Evolutionary conservation across 2,329 filamentous ascomycete species (phyloP).

Genomic region (Fonsecaea nubica): DNA sequence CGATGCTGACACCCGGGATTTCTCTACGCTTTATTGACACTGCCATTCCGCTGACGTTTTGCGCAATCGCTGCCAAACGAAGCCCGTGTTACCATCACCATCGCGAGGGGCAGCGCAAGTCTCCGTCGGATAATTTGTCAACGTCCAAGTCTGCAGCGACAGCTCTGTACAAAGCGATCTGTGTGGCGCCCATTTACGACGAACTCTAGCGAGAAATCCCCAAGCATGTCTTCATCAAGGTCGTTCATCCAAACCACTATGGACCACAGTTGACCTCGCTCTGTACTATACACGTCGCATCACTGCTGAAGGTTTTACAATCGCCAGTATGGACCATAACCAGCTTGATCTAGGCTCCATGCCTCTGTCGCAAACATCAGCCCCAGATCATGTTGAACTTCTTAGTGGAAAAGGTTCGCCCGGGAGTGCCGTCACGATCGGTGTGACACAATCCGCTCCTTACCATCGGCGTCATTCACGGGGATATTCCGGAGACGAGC

Average conservation of each 20-base stretch:
- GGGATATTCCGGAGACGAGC: constrained; percentile 30
- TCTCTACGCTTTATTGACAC: background rate
- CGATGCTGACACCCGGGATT: background rate
- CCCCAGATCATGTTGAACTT: constrained; percentile 27
- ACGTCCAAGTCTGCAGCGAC: background rate
- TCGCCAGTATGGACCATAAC: constrained; percentile 15
- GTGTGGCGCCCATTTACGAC: background rate
- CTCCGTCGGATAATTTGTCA: background rate
- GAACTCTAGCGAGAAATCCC: background rate
- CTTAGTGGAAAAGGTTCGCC: constrained; percentile 16
- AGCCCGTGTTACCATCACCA: background rate
- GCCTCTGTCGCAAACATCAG: constrained; percentile 5
- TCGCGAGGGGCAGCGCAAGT: background rate
- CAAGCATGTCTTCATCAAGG: background rate
- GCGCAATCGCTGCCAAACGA: background rate
- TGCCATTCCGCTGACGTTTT: background rate
- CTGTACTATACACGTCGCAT: background rate
- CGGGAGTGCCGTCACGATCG: constrained; percentile 14
- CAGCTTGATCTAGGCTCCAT: constrained; percentile 5
- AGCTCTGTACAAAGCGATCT: background rate
- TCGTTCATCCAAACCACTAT: background rate
- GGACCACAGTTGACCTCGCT: constrained; percentile 14
- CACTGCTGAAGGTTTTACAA: constrained; percentile 4
- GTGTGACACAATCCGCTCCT: constrained; percentile 24
- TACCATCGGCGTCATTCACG: constrained; percentile 31